A percentile compares a stretch with the other conserved stretches of the same genome.
Evolutionary conservation across 306 rosid species (phyloP).

Genomic region (Urtica urens): DNA sequence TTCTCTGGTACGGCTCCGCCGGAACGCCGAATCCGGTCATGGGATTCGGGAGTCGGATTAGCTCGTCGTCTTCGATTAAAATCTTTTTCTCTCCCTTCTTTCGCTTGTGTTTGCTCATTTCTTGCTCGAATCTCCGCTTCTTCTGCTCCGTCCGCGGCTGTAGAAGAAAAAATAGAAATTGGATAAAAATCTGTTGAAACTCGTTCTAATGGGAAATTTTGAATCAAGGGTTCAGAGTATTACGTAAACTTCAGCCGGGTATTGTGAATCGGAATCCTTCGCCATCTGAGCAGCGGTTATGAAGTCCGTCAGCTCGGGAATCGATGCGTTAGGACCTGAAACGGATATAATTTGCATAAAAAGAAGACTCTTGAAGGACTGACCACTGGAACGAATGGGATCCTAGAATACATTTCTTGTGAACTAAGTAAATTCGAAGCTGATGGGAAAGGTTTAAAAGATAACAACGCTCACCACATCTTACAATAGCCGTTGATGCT

Average conservation of each 20-base stretch:
- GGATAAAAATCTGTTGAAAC: background rate
- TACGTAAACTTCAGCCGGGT: conserved; percentile 62
- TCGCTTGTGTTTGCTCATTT: conserved; percentile 46
- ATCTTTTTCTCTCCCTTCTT: conserved; percentile 27
- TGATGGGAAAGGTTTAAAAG: background rate
- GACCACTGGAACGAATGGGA: no score
- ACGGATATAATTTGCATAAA: background rate
- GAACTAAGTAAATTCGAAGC: background rate
- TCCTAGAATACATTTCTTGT: background rate
- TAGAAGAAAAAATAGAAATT: no score
- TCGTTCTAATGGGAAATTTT: conserved; percentile 1
- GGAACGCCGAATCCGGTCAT: conserved; percentile 93
- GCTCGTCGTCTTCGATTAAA: conserved; percentile 54
- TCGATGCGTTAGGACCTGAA: conserved; percentile 48
- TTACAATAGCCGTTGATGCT: conserved; percentile 62
- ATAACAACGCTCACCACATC: conserved; percentile 62
- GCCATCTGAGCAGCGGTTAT: conserved; percentile 69
- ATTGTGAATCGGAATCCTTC: conserved; percentile 43
- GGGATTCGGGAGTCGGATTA: conserved; percentile 61
- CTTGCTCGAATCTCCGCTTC: conserved; percentile 44
- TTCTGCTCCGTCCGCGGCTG: conserved; percentile 44
- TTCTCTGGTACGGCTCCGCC: conserved; percentile 23
- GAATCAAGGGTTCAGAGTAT: background rate
- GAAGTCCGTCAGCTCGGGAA: conserved; percentile 65
- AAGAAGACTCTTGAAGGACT: no score